Conservation (phyloP, 257 asterid species). For the Nicotiana undulata region DNA sequence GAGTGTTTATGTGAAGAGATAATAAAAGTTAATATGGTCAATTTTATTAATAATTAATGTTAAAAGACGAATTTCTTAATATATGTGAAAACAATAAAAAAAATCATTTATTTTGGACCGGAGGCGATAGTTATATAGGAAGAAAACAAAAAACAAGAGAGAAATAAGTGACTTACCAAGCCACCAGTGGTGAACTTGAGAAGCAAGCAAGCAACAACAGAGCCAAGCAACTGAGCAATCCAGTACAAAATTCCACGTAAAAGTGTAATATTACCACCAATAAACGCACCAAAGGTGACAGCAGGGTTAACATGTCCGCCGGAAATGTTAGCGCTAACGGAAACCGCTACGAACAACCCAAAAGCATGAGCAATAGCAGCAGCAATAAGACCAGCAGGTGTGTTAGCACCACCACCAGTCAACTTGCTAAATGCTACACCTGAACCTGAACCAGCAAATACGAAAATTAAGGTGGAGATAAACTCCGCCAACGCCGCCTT, state of each 20-base stretch:
- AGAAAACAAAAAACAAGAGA: background rate
- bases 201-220: constrained; percentile 27
- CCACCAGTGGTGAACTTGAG: constrained; percentile 30
- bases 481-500: constrained; percentile 49
- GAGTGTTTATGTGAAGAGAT: too few species aligned
- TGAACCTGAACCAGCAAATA: constrained; percentile 37
- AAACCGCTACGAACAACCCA: constrained; percentile 27
- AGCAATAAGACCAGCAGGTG: constrained; percentile 28
- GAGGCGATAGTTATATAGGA: background rate
- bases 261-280: constrained; percentile 35
- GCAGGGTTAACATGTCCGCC: constrained; percentile 39
- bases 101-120: too few species aligned
- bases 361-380: constrained; percentile 28
- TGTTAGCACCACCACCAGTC: constrained; percentile 16
- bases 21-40: too few species aligned
- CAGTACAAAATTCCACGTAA: constrained; percentile 34
- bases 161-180: constrained; percentile 13
- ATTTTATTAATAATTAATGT: too few species aligned
- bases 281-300: constrained; percentile 31
- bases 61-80: too few species aligned
- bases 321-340: constrained; percentile 26
- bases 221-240: constrained; percentile 35
- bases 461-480: constrained; percentile 39
- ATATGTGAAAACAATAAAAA: too few species aligned
- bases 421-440: constrained; percentile 34